Evolutionary conservation across 371 early-diverging fungal genomes (phyloP), one percentile per base, ranked within the genome.

Genomic region (Mucor circinelloides): DNA sequence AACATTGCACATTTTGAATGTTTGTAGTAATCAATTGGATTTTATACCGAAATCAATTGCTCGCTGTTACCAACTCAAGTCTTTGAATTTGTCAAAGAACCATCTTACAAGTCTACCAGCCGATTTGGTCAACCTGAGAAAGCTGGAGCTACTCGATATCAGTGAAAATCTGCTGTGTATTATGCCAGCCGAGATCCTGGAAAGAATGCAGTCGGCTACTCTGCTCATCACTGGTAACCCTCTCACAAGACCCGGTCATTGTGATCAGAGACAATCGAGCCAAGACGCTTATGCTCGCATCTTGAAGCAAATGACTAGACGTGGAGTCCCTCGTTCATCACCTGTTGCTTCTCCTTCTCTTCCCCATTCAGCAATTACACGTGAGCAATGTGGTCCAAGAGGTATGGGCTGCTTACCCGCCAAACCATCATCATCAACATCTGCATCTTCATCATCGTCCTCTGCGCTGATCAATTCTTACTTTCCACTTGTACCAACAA

Each of bases 201-300:
- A 86, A 40, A 81, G 80, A 23, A 79, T 89, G 87, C 56, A 62
- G n/a, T 78, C 76, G 17, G 82, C 86, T 0, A 84, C 86, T 0
- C 66, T 89, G 13, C 65, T 88, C 38, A 81, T 89, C 38, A 87
- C 87, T 12, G 88, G 87, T 9, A 89, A 89, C 52, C 90, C 90
- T 2, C 72, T 89, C 62, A 88, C 86, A 23, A 77, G 82, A 9
- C 78, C 81, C 17, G 84, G 81, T 5, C 72, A 77, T 28, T 83
- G 84, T 70, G 79, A 80, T 61, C 67, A 71, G 19, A 66, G 40
- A 67, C 69, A 40, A 64, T 71, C 60, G 9, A 52, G 65, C 63
- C 78, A 60, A 66, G 80, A 85, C 48, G 82, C 81, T 4, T 83
- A 88, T 64, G 72, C 82, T 5, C 74, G 72, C 3, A 75, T 88